phyloP scores from a whole-genome alignment of 257 asterid species.

The Primulina huaijiensis region DNA sequence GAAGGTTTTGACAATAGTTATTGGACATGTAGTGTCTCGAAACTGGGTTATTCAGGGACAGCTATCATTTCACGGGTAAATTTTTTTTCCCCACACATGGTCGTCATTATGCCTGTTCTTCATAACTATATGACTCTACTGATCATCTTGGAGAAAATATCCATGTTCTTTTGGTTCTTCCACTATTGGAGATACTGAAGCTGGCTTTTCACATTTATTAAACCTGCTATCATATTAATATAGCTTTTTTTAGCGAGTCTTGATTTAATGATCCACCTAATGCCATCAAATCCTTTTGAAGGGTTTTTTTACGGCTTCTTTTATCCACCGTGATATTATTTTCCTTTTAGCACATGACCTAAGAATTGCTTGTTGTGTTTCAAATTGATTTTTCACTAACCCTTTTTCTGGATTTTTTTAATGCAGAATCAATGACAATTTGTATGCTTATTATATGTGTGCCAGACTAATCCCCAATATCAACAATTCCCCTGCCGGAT shows the following conservation, averaged over 20 bases:
- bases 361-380: too few relatives aligned
- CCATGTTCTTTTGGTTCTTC: background rate
- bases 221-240: background rate
- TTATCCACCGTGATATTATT: too few relatives aligned
- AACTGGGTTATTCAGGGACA: constrained; percentile 92
- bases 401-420: background rate
- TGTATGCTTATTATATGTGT: background rate
- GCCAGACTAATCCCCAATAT: background rate
- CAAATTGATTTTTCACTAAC: too few relatives aligned
- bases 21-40: constrained; percentile 90
- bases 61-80: constrained; percentile 89
- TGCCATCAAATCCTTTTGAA: too few relatives aligned
- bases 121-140: background rate
- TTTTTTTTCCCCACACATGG: constrained; percentile 15
- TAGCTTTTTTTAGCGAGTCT: background rate
- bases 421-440: background rate
- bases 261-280: background rate
- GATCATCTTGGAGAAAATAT: background rate
- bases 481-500: too few relatives aligned
- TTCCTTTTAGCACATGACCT: too few relatives aligned
- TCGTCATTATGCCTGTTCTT: background rate
- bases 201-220: background rate
- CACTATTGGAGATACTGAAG: too few relatives aligned
- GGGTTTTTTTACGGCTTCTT: too few relatives aligned
- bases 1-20: constrained; percentile 79